Evolutionary conservation across 2,329 filamentous ascomycete genomes (phyloP).

Genomic region (Claviceps africana): DNA sequence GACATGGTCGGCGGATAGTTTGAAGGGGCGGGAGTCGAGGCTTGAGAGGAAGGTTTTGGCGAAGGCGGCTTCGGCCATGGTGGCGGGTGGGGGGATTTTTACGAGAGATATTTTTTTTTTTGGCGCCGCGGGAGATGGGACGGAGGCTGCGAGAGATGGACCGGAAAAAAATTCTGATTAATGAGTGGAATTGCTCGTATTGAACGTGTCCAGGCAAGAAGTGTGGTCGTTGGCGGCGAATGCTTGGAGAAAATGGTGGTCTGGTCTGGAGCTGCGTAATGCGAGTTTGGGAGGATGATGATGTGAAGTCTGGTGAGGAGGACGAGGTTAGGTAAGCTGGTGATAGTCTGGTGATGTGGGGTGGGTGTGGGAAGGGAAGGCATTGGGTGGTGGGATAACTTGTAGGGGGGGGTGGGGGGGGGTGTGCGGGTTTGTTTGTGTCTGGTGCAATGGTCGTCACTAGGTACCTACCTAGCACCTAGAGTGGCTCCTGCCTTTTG

Average conservation of each 20-base stretch:
- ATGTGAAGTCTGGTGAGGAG: not conserved
- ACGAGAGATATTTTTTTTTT: not conserved
- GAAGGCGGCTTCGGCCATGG: constrained; percentile 74
- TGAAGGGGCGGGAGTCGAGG: constrained; percentile 64
- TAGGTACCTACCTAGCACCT: no score
- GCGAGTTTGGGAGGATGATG: not conserved
- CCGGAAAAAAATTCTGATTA: no score
- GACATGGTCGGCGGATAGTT: constrained; percentile 80
- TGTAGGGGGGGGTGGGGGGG: no score
- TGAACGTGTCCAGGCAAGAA: no score
- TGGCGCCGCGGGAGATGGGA: not conserved
- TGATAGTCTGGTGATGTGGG: not conserved
- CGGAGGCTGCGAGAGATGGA: not conserved
- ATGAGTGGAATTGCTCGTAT: no score
- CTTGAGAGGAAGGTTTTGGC: constrained; percentile 69
- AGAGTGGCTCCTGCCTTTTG: no score
- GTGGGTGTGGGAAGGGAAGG: not conserved
- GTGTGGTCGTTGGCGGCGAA: no score
- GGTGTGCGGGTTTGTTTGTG: no score
- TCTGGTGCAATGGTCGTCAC: no score
- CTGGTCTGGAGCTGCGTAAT: not conserved
- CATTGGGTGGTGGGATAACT: no score
- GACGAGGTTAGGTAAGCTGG: not conserved
- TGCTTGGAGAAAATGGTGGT: not conserved
- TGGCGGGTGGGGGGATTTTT: constrained; percentile 8